Percentiles rank a stretch among this genome's conserved stretches.
Evolutionary conservation across 192 early-diverging fungal genomes (phyloP).

Genomic region (Rhizophagus sp.): DNA sequence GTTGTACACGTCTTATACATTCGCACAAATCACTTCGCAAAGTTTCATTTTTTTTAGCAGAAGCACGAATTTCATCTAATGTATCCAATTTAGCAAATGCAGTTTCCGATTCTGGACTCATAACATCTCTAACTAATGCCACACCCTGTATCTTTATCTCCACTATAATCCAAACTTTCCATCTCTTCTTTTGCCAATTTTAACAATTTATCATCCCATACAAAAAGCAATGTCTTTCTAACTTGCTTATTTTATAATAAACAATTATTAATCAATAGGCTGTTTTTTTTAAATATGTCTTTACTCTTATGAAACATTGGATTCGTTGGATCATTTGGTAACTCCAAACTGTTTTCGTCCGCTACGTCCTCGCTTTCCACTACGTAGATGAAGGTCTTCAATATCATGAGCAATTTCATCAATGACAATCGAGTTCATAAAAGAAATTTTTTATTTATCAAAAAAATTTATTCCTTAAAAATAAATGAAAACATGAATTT

Average conservation of each 20-base stretch:
- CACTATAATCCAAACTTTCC: neutral
- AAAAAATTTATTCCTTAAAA: neutral
- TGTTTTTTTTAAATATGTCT: neutral
- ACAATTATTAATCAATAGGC: neutral
- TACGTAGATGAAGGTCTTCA: constrained; percentile 45
- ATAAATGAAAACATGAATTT: neutral
- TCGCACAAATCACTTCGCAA: too few relatives aligned
- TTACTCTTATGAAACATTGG: constrained; percentile 34
- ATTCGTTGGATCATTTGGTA: constrained; percentile 21
- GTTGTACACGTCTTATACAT: too few relatives aligned
- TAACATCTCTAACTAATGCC: too few relatives aligned
- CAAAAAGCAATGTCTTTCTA: constrained; percentile 60
- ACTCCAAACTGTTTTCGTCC: constrained; percentile 32
- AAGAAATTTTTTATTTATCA: neutral
- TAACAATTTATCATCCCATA: constrained; percentile 58
- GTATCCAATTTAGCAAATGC: too few relatives aligned
- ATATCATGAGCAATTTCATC: constrained; percentile 28
- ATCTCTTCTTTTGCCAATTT: too few relatives aligned
- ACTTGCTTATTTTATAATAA: constrained; percentile 31
- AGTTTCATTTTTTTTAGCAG: too few relatives aligned
- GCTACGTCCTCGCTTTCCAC: constrained; percentile 37
- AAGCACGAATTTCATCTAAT: too few relatives aligned
- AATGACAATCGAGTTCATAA: neutral
- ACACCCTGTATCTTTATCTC: too few relatives aligned
- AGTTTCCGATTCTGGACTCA: too few relatives aligned